Evolutionary conservation across 202 grass and related monocot species (phyloP).

Genomic region (Panicum virgatum): DNA sequence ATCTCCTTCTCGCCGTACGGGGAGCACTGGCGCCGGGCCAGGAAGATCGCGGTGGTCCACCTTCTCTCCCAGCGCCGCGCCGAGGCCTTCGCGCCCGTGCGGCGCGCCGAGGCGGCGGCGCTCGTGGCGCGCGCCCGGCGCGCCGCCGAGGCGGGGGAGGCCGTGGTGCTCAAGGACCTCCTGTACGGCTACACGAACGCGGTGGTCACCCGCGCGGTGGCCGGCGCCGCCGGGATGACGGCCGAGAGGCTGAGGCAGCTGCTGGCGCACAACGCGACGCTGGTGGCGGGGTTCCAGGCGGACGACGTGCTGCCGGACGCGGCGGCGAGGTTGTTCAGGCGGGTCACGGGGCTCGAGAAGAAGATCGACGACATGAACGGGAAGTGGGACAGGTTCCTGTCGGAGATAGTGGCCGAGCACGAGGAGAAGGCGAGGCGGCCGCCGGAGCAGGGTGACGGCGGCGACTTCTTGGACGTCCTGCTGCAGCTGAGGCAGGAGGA

Average conservation of each 20-base stretch:
- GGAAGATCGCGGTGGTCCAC: neutral
- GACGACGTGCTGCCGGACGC: neutral
- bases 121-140: neutral
- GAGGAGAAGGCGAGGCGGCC: neutral
- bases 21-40: constrained; percentile 12
- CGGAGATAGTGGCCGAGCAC: neutral
- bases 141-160: neutral
- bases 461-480: neutral
- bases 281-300: constrained; percentile 6
- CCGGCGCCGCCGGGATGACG: neutral
- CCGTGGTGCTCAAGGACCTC: neutral
- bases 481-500: neutral
- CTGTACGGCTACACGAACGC: constrained; percentile 13
- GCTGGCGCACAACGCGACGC: neutral
- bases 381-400: neutral
- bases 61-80: constrained; percentile 17
- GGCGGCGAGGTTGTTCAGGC: neutral
- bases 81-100: neutral
- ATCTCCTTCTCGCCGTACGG: constrained; percentile 11
- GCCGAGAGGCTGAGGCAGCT: neutral
- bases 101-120: neutral
- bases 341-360: constrained; percentile 6
- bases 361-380: neutral
- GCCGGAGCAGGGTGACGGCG: no score
- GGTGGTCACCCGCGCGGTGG: neutral